These are phyloP conservation scores for Cercospora sesami DNA, from an alignment of 2,329 filamentous ascomycete species.

Conservation along the genomic window DNA sequence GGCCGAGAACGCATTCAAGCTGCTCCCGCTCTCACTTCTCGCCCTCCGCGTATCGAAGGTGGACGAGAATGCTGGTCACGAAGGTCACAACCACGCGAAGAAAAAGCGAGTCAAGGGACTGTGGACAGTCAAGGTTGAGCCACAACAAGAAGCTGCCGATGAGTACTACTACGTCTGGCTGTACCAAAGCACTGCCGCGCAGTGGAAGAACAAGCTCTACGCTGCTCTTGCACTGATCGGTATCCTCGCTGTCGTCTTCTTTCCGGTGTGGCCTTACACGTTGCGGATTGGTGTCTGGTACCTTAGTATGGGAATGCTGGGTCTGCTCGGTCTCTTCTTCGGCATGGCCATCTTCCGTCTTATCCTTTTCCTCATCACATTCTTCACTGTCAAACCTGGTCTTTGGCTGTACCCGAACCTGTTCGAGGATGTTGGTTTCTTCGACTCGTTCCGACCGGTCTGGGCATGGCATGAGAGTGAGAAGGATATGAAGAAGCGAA, in stretches of 20 bases:
- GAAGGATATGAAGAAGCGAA: slow-evolving; percentile 41
- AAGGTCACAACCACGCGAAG: slow-evolving; percentile 70
- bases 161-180: slow-evolving; percentile 97
- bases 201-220: slow-evolving; percentile 92
- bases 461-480: slow-evolving; percentile 86
- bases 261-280: slow-evolving; percentile 92
- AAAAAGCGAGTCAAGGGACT: slow-evolving; percentile 90
- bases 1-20: slow-evolving; percentile 91
- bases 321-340: slow-evolving; percentile 90
- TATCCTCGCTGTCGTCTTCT: slow-evolving; percentile 88
- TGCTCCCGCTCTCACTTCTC: slow-evolving; percentile 89
- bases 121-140: slow-evolving; percentile 94
- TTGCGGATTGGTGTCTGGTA: slow-evolving; percentile 96
- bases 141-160: slow-evolving; percentile 84
- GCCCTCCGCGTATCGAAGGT: slow-evolving; percentile 85
- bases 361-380: slow-evolving; percentile 89
- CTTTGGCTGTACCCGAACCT: slow-evolving; percentile 98
- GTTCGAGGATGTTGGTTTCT: slow-evolving; percentile 97
- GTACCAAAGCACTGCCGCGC: slow-evolving; percentile 74
- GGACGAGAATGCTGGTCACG: slow-evolving; percentile 74
- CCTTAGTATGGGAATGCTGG: slow-evolving; percentile 88
- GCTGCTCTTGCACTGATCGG: slow-evolving; percentile 76
- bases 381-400: slow-evolving; percentile 79
- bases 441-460: slow-evolving; percentile 91
- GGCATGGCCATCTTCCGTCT: slow-evolving; percentile 95